Conservation (phyloP, 2,329 filamentous ascomycete species). For the Xylariales sp. region DNA sequence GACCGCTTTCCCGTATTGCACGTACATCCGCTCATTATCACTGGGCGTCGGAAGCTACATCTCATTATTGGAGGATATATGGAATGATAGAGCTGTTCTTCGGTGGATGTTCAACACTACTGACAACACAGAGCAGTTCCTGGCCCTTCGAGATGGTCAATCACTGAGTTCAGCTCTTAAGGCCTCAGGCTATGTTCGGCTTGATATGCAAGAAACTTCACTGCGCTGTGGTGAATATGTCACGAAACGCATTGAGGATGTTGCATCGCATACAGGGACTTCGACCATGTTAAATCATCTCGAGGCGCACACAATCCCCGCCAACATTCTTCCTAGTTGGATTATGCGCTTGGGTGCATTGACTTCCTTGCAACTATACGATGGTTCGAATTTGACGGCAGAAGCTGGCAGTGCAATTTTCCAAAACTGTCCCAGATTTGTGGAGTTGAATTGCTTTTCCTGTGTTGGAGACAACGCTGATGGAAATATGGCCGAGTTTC, state of each 20-base stretch:
- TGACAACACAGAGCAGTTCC: constrained; percentile 31
- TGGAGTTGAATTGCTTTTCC: constrained; percentile 52
- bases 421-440: constrained; percentile 56
- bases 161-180: constrained; percentile 12
- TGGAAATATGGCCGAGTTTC: constrained; percentile 52
- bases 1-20: constrained; percentile 65
- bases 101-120: constrained; percentile 31
- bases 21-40: constrained; percentile 61
- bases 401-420: constrained; percentile 50
- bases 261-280: constrained; percentile 35
- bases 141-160: constrained; percentile 17
- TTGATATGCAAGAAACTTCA: constrained; percentile 32
- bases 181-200: constrained; percentile 11
- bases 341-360: constrained; percentile 54
- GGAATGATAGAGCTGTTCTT: constrained; percentile 16
- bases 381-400: constrained; percentile 54
- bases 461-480: constrained; percentile 45
- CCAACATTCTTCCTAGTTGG: constrained; percentile 52
- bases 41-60: constrained; percentile 58
- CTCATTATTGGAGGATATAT: constrained; percentile 52
- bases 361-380: constrained; percentile 54
- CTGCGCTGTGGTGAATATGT: constrained; percentile 53
- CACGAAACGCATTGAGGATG: constrained; percentile 41
- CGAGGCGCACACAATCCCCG: constrained; percentile 45
- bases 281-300: constrained; percentile 52